phyloP scores from a whole-genome alignment of 768 basidiomycete species.

The Fomitopsis pulvina region DNA sequence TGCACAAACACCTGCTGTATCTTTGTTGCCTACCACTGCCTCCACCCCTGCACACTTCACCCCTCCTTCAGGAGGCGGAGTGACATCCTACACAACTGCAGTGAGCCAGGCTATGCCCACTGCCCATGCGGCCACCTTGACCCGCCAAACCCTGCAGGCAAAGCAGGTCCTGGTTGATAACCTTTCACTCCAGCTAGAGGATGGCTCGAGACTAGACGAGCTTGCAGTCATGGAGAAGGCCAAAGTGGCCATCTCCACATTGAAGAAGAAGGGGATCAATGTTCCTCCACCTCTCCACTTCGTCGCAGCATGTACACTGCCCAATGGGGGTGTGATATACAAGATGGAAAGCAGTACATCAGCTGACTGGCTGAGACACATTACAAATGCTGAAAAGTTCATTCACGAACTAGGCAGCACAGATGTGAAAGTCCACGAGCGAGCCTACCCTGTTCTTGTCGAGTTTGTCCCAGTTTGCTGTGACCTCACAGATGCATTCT shows the following conservation, averaged over 20 bases:
- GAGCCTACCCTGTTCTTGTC: neutral
- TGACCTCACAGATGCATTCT: conserved; percentile 1
- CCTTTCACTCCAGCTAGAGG: neutral
- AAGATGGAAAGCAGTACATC: conserved; percentile 8
- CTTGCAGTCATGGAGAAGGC: conserved; percentile 14
- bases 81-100: neutral
- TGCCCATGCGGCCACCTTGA: neutral
- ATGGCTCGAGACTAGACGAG: conserved; percentile 1
- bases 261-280: neutral
- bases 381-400: neutral
- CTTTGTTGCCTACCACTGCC: no score
- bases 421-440: neutral
- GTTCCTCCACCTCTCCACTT: neutral
- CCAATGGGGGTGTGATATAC: conserved; percentile 12
- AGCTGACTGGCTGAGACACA: conserved; percentile 13
- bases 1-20: no score
- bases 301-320: neutral
- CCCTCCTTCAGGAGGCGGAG: neutral
- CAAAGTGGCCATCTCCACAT: conserved; percentile 11
- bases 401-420: neutral
- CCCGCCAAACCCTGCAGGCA: neutral
- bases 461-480: conserved; percentile 17
- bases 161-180: neutral
- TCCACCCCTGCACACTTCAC: no score
- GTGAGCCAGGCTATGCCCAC: neutral